phyloP scores from a whole-genome alignment of 371 early-diverging fungal genomes.

The Lichtheimia corymbifera region DNA sequence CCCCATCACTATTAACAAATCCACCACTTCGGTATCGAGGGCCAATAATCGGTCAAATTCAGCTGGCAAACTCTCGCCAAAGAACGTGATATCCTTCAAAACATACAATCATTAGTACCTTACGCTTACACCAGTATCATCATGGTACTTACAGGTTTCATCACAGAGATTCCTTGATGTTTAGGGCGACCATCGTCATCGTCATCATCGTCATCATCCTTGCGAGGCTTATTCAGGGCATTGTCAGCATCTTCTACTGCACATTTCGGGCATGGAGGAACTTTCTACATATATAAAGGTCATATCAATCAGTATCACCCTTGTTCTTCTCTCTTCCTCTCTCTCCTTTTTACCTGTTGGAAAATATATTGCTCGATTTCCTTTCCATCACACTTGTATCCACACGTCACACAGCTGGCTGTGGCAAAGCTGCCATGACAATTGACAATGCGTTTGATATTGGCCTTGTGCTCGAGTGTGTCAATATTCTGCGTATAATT shows the following conservation, averaged over 20 bases:
- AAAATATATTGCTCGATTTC: slow-evolving; percentile 81
- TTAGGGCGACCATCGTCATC: slow-evolving; percentile 28
- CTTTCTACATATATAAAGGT: slow-evolving; percentile 13
- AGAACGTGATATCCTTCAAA: slow-evolving; percentile 85
- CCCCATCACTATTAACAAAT: slow-evolving; percentile 93
- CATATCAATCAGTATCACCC: not conserved
- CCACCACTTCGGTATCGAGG: slow-evolving; percentile 73
- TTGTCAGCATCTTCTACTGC: not conserved
- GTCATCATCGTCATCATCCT: slow-evolving; percentile 35
- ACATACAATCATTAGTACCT: not conserved
- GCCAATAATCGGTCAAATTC: slow-evolving; percentile 74
- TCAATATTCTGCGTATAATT: slow-evolving; percentile 99
- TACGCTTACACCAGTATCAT: not conserved
- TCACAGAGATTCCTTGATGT: slow-evolving; percentile 35
- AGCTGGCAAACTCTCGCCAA: slow-evolving; percentile 87
- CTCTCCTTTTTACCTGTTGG: slow-evolving; percentile 31
- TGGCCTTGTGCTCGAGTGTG: slow-evolving; percentile 91
- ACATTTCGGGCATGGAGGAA: slow-evolving; percentile 53
- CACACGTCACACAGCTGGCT: slow-evolving; percentile 88
- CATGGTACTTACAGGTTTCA: slow-evolving; percentile 43
- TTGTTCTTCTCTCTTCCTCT: too few relatives aligned
- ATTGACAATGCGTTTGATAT: slow-evolving; percentile 82
- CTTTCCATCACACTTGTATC: slow-evolving; percentile 72
- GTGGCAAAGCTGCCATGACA: slow-evolving; percentile 95
- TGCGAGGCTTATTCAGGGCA: slow-evolving; percentile 1